Conservation (phyloP, 768 basidiomycete species). For the Ramaria sp. region DNA sequence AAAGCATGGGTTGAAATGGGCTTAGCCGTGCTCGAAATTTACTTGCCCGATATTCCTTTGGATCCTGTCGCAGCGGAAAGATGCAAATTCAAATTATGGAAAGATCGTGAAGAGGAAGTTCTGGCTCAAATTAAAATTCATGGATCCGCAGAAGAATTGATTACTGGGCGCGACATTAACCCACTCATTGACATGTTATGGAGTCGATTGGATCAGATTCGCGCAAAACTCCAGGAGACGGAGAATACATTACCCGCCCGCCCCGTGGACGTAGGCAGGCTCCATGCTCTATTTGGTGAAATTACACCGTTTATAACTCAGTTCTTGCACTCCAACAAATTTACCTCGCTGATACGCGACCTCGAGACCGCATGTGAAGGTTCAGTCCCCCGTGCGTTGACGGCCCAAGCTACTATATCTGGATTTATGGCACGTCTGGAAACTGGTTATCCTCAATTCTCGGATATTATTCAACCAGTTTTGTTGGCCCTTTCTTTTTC, state of each 20-base stretch:
- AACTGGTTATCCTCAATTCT: constrained; percentile 53
- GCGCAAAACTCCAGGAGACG: constrained; percentile 1
- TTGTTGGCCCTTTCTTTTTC: constrained; percentile 53
- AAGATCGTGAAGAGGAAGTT: constrained; percentile 29
- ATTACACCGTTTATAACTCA: constrained; percentile 57
- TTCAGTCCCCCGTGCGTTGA: constrained; percentile 21
- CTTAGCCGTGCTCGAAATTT: constrained; percentile 52
- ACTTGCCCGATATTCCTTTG: constrained; percentile 73
- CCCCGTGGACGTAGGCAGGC: constrained; percentile 14
- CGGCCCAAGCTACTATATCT: constrained; percentile 65
- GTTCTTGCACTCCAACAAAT: constrained; percentile 35
- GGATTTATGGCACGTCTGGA: constrained; percentile 69
- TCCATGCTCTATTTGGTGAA: constrained; percentile 25
- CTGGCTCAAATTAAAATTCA: constrained; percentile 44
- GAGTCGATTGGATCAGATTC: constrained; percentile 17
- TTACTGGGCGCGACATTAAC: constrained; percentile 47
- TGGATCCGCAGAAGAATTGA: constrained; percentile 37
- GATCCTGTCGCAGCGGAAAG: constrained; percentile 71
- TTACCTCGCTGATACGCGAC: constrained; percentile 33
- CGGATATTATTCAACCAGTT: constrained; percentile 61
- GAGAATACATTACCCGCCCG: constrained; percentile 10
- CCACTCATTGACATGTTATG: constrained; percentile 35
- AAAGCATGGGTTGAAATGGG: constrained; percentile 50
- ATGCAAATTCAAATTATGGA: constrained; percentile 32
- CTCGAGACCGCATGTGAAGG: constrained; percentile 4